phyloP scores from a whole-genome alignment of 306 rosid species.

The Vigna angularis region DNA sequence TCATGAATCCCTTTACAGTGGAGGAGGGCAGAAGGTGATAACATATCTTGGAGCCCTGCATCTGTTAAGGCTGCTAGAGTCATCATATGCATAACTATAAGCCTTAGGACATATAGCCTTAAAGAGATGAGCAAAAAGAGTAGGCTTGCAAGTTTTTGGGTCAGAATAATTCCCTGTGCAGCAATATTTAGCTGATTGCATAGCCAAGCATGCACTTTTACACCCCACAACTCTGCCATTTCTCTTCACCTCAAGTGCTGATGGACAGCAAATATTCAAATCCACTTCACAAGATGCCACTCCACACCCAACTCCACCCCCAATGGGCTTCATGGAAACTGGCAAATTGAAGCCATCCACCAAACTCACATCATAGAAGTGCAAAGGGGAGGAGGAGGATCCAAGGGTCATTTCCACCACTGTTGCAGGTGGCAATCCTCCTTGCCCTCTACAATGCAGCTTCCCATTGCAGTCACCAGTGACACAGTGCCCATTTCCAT shows the following conservation, averaged over 20 bases:
- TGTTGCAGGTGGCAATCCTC: conserved; percentile 89
- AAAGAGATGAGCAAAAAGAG: conserved; percentile 81
- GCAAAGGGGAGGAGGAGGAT: conserved; percentile 81
- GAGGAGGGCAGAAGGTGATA: conserved; percentile 90
- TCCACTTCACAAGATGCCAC: conserved; percentile 91
- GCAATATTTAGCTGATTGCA: conserved; percentile 94
- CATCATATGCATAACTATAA: conserved; percentile 95
- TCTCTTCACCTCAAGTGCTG: conserved; percentile 81
- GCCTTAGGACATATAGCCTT: conserved; percentile 99
- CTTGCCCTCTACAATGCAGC: conserved; percentile 66
- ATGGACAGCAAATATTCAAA: conserved; percentile 89
- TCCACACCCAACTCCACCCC: conserved; percentile 94
- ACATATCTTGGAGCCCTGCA: conserved; percentile 90
- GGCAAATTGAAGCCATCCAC: conserved; percentile 97
- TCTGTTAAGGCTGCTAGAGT: conserved; percentile 81
- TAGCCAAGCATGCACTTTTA: conserved; percentile 96
- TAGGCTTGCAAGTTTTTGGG: conserved; percentile 87
- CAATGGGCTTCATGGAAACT: conserved; percentile 90
- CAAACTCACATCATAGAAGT: conserved; percentile 90
- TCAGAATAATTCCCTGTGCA: conserved; percentile 86
- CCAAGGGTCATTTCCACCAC: conserved; percentile 97
- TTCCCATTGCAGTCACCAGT: conserved; percentile 80
- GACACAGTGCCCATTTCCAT: conserved; percentile 73
- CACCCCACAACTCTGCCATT: conserved; percentile 86
- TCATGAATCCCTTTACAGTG: conserved; percentile 31